Base-by-base conservation (phyloP, 495 filamentous ascomycete genomes). In the Talaromyces wortmannii region DNA sequence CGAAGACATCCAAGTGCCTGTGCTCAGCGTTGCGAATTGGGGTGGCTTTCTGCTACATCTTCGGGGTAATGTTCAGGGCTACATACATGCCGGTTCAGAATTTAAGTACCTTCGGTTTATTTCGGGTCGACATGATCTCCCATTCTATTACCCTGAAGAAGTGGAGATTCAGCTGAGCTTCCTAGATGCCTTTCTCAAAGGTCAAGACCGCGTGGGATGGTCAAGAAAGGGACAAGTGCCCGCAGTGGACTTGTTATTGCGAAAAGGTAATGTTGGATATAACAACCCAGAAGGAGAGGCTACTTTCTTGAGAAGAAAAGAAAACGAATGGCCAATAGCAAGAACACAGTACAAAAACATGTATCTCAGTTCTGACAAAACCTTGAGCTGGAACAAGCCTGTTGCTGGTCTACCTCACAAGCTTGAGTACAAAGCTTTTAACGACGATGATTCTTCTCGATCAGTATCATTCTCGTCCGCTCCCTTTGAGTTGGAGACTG, bases 51-150 rank as follows among this genome's bases (percentile, higher is more conserved):
- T 81, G 1, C 68, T 84, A 2, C 83, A 86, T 57, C 70, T 86
- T 16, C 73, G 84, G 3, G 85, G 85, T 2, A 88, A 88, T 57
- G 75, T 88, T 6, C 70, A 84, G 56, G 85, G 84, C 0, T 88
- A 74, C 55, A 75, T 67, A 2, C 67, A 80, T 47, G 82, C 83
- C 0, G 80, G 82, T 0, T 84, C 81, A 1, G 69, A 79, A 51
- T 63, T 82, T 45, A 88, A 88, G 62, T 87, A 83, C 55, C 67
- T 87, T 5, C 76, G 84, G 8, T 83, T 87, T 61, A 84, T 88
- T 57, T 82, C 79, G 0, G 85, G 85, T 7, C 76, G 85, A 0
- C 85, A 89, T 58, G 85, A 89, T 59, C 70, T 89, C 5, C 85
- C 85, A 0, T 88, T 89, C 67, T 89, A 87, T 67, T 87, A 86